Evolutionary conservation across 2,329 filamentous ascomycete genomes (phyloP).

Genomic region (Fusarium torulosum): DNA sequence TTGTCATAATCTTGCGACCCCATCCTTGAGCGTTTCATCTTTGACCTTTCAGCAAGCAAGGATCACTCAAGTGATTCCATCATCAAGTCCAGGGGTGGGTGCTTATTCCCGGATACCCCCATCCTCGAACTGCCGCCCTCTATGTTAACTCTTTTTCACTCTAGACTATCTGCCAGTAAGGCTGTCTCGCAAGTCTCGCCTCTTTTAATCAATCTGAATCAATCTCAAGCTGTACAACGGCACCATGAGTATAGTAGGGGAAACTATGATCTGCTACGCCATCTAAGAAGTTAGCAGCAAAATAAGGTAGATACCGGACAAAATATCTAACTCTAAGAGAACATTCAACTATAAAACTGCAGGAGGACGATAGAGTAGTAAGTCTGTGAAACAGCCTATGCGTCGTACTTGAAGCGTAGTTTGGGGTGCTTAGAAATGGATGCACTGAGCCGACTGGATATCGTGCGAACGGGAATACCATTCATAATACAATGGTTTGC

Average conservation of each 20-base stretch:
- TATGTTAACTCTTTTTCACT: background rate
- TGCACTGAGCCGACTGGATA: conserved; percentile 36
- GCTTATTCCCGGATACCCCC: background rate
- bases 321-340: background rate
- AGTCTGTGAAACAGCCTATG: conserved; percentile 11
- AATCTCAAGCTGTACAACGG: background rate
- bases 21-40: conserved; percentile 12
- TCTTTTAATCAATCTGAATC: background rate
- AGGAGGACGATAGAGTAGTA: background rate
- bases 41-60: conserved; percentile 22
- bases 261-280: background rate
- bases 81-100: background rate
- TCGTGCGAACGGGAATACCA: conserved; percentile 33
- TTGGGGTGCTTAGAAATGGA: conserved; percentile 10
- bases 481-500: conserved; percentile 3
- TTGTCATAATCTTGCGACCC: conserved; percentile 12
- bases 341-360: background rate
- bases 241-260: background rate
- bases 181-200: background rate
- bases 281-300: background rate
- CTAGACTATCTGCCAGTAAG: background rate
- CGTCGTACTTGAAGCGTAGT: conserved; percentile 13
- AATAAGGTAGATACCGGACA: background rate
- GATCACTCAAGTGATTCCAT: conserved; percentile 18
- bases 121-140: background rate